Evolutionary conservation across 495 filamentous ascomycete species (phyloP).

Genomic region (Evansstolkia leycettana): DNA sequence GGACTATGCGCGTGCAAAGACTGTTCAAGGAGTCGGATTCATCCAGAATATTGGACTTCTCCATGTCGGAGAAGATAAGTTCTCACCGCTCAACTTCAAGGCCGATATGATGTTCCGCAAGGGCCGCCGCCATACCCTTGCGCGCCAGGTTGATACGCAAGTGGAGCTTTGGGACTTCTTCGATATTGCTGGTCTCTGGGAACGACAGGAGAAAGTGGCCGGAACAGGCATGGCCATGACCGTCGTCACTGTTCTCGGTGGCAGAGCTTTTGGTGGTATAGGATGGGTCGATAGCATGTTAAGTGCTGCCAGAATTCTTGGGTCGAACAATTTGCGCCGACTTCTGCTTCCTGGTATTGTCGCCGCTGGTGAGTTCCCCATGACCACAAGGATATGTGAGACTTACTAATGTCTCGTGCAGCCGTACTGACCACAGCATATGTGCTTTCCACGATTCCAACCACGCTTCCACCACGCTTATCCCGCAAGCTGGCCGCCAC

Average conservation of each 20-base stretch:
- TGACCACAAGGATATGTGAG: not conserved
- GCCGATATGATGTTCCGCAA: constrained; percentile 86
- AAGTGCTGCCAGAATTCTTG: constrained; percentile 65
- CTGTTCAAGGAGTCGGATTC: constrained; percentile 67
- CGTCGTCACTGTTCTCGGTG: constrained; percentile 73
- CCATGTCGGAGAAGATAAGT: constrained; percentile 74
- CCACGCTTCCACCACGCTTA: constrained; percentile 77
- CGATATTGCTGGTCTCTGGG: constrained; percentile 68
- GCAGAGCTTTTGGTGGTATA: constrained; percentile 66
- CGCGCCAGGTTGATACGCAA: constrained; percentile 72
- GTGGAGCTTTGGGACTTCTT: constrained; percentile 90
- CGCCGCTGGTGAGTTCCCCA: constrained; percentile 52
- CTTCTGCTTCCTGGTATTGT: constrained; percentile 72
- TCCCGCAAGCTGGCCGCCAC: constrained; percentile 69
- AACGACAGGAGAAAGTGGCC: constrained; percentile 86
- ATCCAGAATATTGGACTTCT: constrained; percentile 81
- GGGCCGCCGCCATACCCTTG: constrained; percentile 59
- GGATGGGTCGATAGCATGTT: constrained; percentile 83
- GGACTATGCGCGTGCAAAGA: constrained; percentile 66
- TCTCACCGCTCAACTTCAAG: constrained; percentile 71
- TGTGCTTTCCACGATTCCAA: constrained; percentile 72
- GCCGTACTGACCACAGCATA: constrained; percentile 64
- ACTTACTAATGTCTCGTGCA: constrained; percentile 31
- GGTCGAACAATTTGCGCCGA: constrained; percentile 69
- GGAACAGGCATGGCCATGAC: constrained; percentile 91